Conservation (phyloP, 345 rosid species). For the Pistacia integerrima region DNA sequence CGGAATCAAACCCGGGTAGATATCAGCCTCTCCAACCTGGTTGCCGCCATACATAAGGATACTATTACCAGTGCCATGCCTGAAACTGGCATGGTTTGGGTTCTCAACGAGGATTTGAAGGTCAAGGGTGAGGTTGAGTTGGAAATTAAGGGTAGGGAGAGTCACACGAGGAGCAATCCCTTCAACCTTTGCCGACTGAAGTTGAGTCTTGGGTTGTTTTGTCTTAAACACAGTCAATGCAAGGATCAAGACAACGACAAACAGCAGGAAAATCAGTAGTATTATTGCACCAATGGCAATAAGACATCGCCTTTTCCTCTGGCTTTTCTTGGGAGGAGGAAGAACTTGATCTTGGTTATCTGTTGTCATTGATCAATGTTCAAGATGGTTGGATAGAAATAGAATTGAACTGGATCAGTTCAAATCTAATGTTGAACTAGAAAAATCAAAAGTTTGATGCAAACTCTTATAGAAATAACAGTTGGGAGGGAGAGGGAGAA, state of each 20-base stretch:
- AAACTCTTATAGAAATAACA: neutral
- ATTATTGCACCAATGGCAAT: slow-evolving; percentile 17
- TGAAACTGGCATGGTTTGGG: slow-evolving; percentile 45
- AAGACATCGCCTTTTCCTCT: slow-evolving; percentile 23
- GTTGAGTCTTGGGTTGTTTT: slow-evolving; percentile 27
- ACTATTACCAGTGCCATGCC: slow-evolving; percentile 46
- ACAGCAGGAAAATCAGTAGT: slow-evolving; percentile 27
- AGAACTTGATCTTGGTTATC: neutral
- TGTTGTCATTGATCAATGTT: neutral
- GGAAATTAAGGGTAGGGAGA: slow-evolving; percentile 32
- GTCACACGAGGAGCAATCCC: slow-evolving; percentile 46
- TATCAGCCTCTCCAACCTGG: slow-evolving; percentile 46
- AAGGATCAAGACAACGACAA: slow-evolving; percentile 35
- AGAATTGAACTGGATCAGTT: neutral
- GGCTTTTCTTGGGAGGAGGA: neutral
- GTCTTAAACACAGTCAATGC: slow-evolving; percentile 51
- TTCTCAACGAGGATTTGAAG: slow-evolving; percentile 41
- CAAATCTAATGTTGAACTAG: neutral
- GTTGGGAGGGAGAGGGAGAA: neutral
- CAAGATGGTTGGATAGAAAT: neutral
- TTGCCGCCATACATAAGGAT: slow-evolving; percentile 31
- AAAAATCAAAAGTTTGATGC: neutral
- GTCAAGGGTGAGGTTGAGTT: slow-evolving; percentile 50
- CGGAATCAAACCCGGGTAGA: slow-evolving; percentile 43
- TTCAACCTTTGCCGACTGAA: slow-evolving; percentile 42